Evolutionary conservation across 495 filamentous ascomycete species (phyloP).

Genomic region (Aspergillus olivimuriae): DNA sequence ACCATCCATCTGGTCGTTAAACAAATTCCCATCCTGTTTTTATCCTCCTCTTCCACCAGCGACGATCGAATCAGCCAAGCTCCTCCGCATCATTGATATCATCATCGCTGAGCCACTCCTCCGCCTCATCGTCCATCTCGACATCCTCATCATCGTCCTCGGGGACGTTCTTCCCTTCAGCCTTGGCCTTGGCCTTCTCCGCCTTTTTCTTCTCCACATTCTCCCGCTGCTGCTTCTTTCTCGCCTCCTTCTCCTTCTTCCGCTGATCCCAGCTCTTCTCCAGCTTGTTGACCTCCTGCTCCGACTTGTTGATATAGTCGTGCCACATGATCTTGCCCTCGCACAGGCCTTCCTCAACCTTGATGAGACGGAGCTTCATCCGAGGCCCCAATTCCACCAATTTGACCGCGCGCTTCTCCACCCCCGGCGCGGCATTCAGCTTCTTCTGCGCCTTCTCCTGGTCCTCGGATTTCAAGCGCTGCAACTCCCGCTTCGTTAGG

Average conservation of each 20-base stretch:
- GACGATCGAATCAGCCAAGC: too few species aligned
- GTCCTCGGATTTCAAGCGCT: conserved; percentile 41
- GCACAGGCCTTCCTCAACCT: conserved; percentile 94
- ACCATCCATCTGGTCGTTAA: too few species aligned
- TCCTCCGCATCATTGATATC: conserved; percentile 46
- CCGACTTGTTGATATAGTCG: conserved; percentile 79
- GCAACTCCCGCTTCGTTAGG: conserved; percentile 56
- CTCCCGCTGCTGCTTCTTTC: conserved; percentile 73
- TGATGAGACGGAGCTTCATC: conserved; percentile 81
- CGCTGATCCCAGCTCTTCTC: conserved; percentile 75
- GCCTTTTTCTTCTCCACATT: conserved; percentile 81
- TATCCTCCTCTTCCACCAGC: conserved; percentile 46
- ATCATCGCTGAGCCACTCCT: conserved; percentile 57
- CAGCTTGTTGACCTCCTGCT: conserved; percentile 65
- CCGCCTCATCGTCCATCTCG: conserved; percentile 46
- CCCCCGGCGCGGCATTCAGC: conserved; percentile 26
- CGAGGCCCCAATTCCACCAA: conserved; percentile 87
- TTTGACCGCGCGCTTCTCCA: conserved; percentile 84
- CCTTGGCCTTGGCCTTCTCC: conserved; percentile 45
- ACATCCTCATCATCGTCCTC: conserved; percentile 51
- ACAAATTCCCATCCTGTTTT: too few species aligned
- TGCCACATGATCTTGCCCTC: conserved; percentile 96
- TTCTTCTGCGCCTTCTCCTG: conserved; percentile 34
- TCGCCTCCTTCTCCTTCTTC: conserved; percentile 71
- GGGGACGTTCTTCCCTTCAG: conserved; percentile 35